Conservation (phyloP, 2,329 filamentous ascomycete species). For the Talaromyces sp. region DNA sequence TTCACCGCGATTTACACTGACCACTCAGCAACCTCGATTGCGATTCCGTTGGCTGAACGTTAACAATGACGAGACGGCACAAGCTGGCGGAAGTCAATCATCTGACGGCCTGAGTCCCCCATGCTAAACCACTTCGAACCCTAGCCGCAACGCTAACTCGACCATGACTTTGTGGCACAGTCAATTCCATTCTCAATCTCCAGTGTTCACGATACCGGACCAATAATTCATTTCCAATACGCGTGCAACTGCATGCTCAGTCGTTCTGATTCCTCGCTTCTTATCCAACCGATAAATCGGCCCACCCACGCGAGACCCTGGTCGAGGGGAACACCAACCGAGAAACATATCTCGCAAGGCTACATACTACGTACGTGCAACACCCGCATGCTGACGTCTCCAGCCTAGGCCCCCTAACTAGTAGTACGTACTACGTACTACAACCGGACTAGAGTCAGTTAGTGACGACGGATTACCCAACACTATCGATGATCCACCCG, state of each 20-base stretch:
- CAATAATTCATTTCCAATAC: not conserved
- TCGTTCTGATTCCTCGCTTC: not conserved
- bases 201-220: not conserved
- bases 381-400: not conserved
- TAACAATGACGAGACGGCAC: not conserved
- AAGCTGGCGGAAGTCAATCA: not conserved
- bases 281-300: not conserved
- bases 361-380: not conserved
- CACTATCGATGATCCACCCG: conserved; percentile 10
- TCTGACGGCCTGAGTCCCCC: conserved; percentile 4
- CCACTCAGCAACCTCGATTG: not conserved
- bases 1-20: conserved; percentile 5
- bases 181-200: not conserved
- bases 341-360: not conserved
- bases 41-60: not conserved
- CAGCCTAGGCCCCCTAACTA: not conserved
- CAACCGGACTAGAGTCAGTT: not conserved
- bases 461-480: not conserved
- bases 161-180: conserved; percentile 7
- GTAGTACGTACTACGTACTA: too few species aligned
- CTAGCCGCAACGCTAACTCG: conserved; percentile 10
- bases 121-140: conserved; percentile 4
- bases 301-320: conserved; percentile 2
- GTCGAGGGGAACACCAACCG: not conserved
- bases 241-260: not conserved